Base-by-base conservation (phyloP, 176 grass and related monocot genomes). In the Raddia distichophylla region DNA sequence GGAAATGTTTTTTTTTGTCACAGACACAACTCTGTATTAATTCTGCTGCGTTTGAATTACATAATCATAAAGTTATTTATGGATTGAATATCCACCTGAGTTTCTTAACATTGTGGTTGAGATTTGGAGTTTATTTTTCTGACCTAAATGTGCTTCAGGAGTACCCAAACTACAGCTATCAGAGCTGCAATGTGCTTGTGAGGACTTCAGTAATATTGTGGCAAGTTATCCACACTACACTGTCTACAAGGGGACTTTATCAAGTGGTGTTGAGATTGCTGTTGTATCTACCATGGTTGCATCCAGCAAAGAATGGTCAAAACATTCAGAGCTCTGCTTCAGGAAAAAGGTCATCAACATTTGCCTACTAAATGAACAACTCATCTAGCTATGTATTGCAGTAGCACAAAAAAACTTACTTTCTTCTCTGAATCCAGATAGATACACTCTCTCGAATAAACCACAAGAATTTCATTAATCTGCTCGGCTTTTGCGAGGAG, bases 181-280 rank as follows among this genome's bases (percentile, higher is more conserved):
- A 56, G 94, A 97, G 54, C 77, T 97, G 58, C 74, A 86, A 53
- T 65, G 76, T 83, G 94, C 94, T 48, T 97, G 94, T 71, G 94
- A 97, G 91, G 91, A 85, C 78, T 97, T 97, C 78, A 93, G 91
- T 57, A 97, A 97, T 64, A 91, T 97, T 17, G 51, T 93, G 5
- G 44, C 50, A 43, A 89, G 83, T 15, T 89, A 83, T 71, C 88
- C 90, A 54, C 74, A 91, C 52, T 89, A 85, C 77, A 87, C 56
- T 37, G 80, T 97, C 42, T 97, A 88, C n/a, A 97, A 97, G 69
- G 94, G 94, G n/a, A 97, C 91, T 50, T 82, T 97, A 14, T 97
- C 94, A 68, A 83, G 80, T 35, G 91, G 94, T 9, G 91, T 97
- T 59, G 94, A 97, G 74, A 91, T 97, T 34, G 89, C 91, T 1